Evolutionary conservation across 1,284 basidiomycete species (phyloP), one percentile per base, ranked within the genome.

Genomic region (Austroboletus novae-zelandiae): DNA sequence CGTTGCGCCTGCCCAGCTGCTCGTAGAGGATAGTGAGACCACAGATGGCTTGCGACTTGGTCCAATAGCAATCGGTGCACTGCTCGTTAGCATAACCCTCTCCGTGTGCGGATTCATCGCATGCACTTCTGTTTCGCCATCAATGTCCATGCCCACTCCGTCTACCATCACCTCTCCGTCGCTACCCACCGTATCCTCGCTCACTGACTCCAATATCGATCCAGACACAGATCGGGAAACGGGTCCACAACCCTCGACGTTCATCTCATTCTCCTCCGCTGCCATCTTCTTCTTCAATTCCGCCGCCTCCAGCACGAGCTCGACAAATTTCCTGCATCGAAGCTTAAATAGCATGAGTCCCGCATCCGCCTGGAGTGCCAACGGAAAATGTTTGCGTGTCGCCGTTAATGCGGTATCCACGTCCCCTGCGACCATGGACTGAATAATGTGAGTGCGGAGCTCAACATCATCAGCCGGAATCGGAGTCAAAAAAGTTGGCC

Each of bases 241-340:
- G 45, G 59, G 53, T 48, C 66, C 53, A 45, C 54, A 62, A 10
- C 53, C 57, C 50, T 61, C 63, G 48, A 67, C 54, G 55, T 54
- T 58, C 57, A 57, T 56, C 53, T 57, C 65, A 40, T 52, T 55
- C 55, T 70, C 72, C 40, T 67, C 69, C 31, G 64, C 69, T 48
- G 74, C 74, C 71, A 80, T 77, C 59, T 69, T 75, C 69, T 83
- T 81, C 68, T 81, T 77, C 54, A 86, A 71, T 52, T 85, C 86
- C 13, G 80, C 77, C 8, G 86, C 81, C 53, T 81, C 78, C 56
- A 91, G 62, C 13, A 89, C 79, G 30, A 91, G 75, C 66, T 93
- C 91, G 39, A 93, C 81, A 60, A 93, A 91, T 66, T 87, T 89
- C 56, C 89, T 77, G 68, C 89, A 91, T 25, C 84, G 79, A 57